Evolutionary conservation across 768 basidiomycete species (phyloP).

Genomic region (Mycena galericulata): DNA sequence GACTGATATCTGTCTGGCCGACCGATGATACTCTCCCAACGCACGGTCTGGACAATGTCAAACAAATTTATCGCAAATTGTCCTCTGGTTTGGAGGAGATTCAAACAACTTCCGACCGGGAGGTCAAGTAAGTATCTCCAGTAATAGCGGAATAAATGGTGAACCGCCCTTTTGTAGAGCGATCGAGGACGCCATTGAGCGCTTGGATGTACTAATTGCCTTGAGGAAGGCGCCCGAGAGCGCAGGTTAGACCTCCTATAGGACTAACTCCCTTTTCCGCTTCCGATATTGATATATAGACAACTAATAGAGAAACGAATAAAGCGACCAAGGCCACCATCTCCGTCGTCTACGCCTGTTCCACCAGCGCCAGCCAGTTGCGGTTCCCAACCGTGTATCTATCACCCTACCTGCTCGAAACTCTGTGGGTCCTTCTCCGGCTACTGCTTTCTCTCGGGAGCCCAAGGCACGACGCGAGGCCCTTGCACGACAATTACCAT

Average conservation of each 20-base stretch:
- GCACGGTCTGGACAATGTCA: slow-evolving; percentile 76
- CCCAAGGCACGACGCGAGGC: slow-evolving; percentile 76
- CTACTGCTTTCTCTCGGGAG: slow-evolving; percentile 69
- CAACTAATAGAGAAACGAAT: slow-evolving; percentile 71
- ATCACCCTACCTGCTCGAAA: slow-evolving; percentile 68
- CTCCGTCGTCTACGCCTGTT: slow-evolving; percentile 70
- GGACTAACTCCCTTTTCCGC: neutral
- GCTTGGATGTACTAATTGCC: slow-evolving; percentile 75
- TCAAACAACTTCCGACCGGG: slow-evolving; percentile 66
- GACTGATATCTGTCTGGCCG: slow-evolving; percentile 78
- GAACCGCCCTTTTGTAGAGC: slow-evolving; percentile 58
- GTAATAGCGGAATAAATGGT: slow-evolving; percentile 10
- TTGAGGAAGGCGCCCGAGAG: slow-evolving; percentile 79
- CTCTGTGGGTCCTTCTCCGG: slow-evolving; percentile 68
- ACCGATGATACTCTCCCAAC: slow-evolving; percentile 74
- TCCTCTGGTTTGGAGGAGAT: slow-evolving; percentile 72
- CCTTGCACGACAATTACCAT: slow-evolving; percentile 69
- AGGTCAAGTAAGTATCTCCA: slow-evolving; percentile 63
- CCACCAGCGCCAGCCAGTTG: slow-evolving; percentile 49
- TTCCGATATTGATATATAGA: slow-evolving; percentile 1
- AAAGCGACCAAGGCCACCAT: slow-evolving; percentile 79
- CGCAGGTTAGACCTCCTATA: slow-evolving; percentile 58
- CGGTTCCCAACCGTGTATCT: slow-evolving; percentile 58
- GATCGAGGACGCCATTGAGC: slow-evolving; percentile 79
- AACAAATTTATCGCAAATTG: slow-evolving; percentile 72